Evolutionary conservation across 2,329 filamentous ascomycete genomes (phyloP).

Genomic region (Penicillium sp.): DNA sequence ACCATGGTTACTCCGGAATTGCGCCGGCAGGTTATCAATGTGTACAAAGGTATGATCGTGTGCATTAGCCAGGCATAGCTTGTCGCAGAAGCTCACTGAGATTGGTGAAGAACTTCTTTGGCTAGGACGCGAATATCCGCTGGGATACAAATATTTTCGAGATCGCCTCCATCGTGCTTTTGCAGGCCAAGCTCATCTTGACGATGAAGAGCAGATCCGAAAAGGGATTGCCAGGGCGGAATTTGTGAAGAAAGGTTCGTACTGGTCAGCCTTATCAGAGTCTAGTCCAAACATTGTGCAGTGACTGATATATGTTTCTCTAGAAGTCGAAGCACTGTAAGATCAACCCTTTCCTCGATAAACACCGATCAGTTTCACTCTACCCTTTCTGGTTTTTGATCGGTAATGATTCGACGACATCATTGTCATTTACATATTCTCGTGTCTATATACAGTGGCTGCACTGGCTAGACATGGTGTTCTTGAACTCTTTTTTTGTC

Average conservation of each 20-base stretch:
- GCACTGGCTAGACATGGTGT: conserved; percentile 6
- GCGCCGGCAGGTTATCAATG: conserved; percentile 73
- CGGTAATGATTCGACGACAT: background rate
- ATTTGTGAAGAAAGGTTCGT: conserved; percentile 82
- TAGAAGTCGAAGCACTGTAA: conserved; percentile 91
- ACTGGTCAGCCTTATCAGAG: background rate
- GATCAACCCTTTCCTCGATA: conserved; percentile 31
- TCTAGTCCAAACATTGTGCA: background rate
- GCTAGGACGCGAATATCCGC: conserved; percentile 81
- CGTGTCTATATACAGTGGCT: conserved; percentile 10
- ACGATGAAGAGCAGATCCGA: conserved; percentile 72
- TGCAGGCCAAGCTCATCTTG: conserved; percentile 67
- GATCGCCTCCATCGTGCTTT: conserved; percentile 83
- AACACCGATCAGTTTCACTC: conserved; percentile 1
- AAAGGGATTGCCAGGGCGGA: conserved; percentile 74
- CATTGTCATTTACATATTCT: conserved; percentile 22
- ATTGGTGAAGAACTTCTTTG: conserved; percentile 72
- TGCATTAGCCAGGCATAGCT: background rate
- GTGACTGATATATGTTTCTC: conserved; percentile 1
- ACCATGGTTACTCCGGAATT: conserved; percentile 57
- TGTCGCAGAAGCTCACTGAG: background rate
- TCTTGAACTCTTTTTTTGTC: conserved; percentile 12
- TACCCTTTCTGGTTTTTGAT: background rate
- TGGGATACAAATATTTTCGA: conserved; percentile 80
- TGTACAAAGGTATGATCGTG: conserved; percentile 74